Evolutionary conservation across 73 alveolate genomes (phyloP).

Genomic region (Paramecium biaurelia): DNA sequence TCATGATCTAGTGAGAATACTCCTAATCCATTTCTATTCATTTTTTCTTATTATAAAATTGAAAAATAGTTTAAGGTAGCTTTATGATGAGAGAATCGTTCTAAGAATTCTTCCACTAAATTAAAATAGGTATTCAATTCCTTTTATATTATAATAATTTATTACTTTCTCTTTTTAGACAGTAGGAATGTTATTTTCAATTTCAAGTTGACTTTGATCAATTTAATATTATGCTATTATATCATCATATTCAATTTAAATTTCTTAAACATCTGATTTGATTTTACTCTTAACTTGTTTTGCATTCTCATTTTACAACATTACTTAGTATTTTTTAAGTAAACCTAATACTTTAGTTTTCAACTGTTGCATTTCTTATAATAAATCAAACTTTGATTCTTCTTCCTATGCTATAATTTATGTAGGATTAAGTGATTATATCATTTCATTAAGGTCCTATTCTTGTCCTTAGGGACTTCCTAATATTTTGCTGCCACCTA

Average conservation of each 20-base stretch:
- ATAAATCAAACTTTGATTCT: neutral
- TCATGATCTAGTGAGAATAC: neutral
- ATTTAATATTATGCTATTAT: neutral
- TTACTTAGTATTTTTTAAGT: constrained; percentile 10
- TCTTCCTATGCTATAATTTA: neutral
- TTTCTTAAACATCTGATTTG: neutral
- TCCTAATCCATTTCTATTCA: constrained; percentile 36
- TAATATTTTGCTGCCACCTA: neutral
- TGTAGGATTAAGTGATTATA: neutral
- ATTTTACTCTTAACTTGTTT: neutral
- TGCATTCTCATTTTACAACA: neutral
- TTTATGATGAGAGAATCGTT: neutral
- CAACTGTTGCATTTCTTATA: neutral
- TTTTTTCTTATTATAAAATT: neutral
- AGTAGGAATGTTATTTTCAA: constrained; percentile 33
- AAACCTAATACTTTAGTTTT: constrained; percentile 20
- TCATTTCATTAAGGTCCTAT: neutral
- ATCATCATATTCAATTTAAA: neutral
- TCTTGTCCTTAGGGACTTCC: neutral
- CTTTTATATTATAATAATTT: neutral
- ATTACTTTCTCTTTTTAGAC: constrained; percentile 4
- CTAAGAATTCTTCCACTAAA: constrained; percentile 32
- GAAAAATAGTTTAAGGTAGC: constrained; percentile 39
- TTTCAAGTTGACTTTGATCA: neutral
- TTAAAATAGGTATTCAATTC: constrained; percentile 19